These are phyloP conservation scores for Neoboletus subvelutipes DNA, from an alignment of 768 basidiomycete genomes.

Conservation along the genomic window DNA sequence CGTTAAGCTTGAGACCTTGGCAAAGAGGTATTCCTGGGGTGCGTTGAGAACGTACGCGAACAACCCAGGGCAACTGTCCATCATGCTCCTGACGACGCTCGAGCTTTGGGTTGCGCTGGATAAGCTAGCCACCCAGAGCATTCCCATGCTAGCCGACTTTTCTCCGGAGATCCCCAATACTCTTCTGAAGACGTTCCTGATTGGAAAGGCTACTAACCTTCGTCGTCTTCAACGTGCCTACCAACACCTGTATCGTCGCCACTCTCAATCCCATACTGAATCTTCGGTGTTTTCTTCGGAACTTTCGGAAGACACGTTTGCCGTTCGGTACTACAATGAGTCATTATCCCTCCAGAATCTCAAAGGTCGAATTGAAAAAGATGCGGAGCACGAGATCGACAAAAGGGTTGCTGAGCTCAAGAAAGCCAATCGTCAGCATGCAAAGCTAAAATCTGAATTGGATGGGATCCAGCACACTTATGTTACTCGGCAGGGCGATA, in stretches of 20 bases:
- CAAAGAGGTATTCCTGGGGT: slow-evolving; percentile 26
- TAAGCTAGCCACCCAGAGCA: slow-evolving; percentile 16
- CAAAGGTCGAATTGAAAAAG: slow-evolving; percentile 30
- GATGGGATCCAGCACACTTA: not conserved
- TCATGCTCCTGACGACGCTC: slow-evolving; percentile 40
- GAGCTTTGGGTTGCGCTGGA: slow-evolving; percentile 43
- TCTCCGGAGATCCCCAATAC: slow-evolving; percentile 33
- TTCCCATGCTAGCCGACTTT: slow-evolving; percentile 31
- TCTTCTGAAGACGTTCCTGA: slow-evolving; percentile 29
- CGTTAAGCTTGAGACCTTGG: slow-evolving; percentile 21
- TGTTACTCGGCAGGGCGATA: too few species aligned
- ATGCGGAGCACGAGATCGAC: slow-evolving; percentile 20
- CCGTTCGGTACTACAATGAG: slow-evolving; percentile 35
- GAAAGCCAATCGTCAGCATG: slow-evolving; percentile 10
- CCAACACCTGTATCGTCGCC: slow-evolving; percentile 35
- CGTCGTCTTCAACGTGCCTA: slow-evolving; percentile 27
- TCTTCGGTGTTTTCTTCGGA: slow-evolving; percentile 37
- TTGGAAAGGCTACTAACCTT: slow-evolving; percentile 31
- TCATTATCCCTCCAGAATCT: slow-evolving; percentile 27
- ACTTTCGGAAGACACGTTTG: slow-evolving; percentile 24
- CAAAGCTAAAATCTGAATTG: not conserved
- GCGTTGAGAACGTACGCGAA: slow-evolving; percentile 28
- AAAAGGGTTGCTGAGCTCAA: slow-evolving; percentile 27
- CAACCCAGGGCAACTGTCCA: slow-evolving; percentile 40
- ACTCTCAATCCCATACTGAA: slow-evolving; percentile 6